phyloP scores from a whole-genome alignment of 2,329 filamentous ascomycete genomes.

The Dothistroma pini region DNA sequence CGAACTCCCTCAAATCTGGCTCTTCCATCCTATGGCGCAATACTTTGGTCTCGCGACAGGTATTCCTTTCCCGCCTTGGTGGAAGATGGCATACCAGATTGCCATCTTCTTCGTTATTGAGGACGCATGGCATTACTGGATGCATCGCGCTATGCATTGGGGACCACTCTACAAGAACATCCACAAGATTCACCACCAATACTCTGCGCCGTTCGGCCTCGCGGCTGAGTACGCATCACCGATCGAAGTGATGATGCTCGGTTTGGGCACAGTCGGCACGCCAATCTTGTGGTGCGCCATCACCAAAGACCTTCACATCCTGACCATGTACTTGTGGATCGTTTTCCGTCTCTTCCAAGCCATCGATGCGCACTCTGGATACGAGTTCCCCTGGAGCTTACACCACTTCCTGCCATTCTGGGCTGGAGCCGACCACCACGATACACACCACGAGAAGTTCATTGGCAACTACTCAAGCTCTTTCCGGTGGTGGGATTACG shows the following conservation, averaged over 20 bases:
- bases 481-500: conserved; percentile 99
- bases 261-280: conserved; percentile 75
- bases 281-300: conserved; percentile 81
- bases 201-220: conserved; percentile 93
- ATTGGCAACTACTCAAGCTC: conserved; percentile 97
- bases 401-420: conserved; percentile 96
- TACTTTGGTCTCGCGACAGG: conserved; percentile 84
- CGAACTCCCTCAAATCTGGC: conserved; percentile 97
- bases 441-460: conserved; percentile 96
- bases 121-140: conserved; percentile 98
- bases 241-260: conserved; percentile 93
- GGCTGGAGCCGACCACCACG: conserved; percentile 95
- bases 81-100: conserved; percentile 88
- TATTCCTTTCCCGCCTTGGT: conserved; percentile 81
- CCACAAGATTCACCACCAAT: conserved; percentile 99
- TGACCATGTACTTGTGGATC: conserved; percentile 99
- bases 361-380: conserved; percentile 95
- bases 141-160: conserved; percentile 88
- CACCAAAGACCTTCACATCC: conserved; percentile 83
- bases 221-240: conserved; percentile 97
- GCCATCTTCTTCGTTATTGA: conserved; percentile 92
- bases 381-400: conserved; percentile 97
- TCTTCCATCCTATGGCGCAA: conserved; percentile 95
- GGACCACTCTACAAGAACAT: conserved; percentile 93
- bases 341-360: conserved; percentile 90